Evolutionary conservation across 805 yeast species (phyloP).

Genomic region (Saccharomyces kudriavzevii): DNA sequence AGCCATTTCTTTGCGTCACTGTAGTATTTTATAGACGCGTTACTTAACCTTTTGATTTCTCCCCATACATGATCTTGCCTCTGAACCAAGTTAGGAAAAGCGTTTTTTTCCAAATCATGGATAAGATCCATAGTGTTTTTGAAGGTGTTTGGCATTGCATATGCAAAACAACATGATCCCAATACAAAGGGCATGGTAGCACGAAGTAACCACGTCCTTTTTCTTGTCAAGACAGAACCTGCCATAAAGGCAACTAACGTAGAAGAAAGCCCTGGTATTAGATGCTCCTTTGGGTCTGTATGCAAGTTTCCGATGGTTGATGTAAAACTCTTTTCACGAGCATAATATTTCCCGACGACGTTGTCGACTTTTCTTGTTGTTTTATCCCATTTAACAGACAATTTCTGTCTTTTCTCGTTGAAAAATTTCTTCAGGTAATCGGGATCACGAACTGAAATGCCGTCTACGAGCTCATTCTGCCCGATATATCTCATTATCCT

Average conservation of each 20-base stretch:
- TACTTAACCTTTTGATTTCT: neutral
- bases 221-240: conserved; percentile 53
- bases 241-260: conserved; percentile 48
- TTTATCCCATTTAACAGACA: conserved; percentile 5
- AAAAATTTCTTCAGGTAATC: conserved; percentile 11
- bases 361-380: conserved; percentile 34
- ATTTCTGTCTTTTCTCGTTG: conserved; percentile 10
- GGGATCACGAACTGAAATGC: conserved; percentile 25
- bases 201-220: conserved; percentile 40
- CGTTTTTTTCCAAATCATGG: conserved; percentile 41
- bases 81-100: conserved; percentile 20
- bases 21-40: neutral
- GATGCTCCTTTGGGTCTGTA: conserved; percentile 43
- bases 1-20: neutral
- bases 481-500: conserved; percentile 12
- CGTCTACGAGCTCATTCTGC: conserved; percentile 19
- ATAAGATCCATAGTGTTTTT: conserved; percentile 39
- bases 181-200: conserved; percentile 42
- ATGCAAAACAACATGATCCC: conserved; percentile 45
- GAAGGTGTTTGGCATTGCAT: conserved; percentile 53
- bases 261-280: conserved; percentile 51
- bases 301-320: conserved; percentile 46
- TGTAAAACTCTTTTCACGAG: conserved; percentile 45
- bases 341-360: conserved; percentile 37
- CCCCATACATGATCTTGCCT: conserved; percentile 17